Evolutionary conservation across 345 rosid species (phyloP), one percentile per base, ranked within the genome.

Genomic region (Toxicodendron radicans): DNA sequence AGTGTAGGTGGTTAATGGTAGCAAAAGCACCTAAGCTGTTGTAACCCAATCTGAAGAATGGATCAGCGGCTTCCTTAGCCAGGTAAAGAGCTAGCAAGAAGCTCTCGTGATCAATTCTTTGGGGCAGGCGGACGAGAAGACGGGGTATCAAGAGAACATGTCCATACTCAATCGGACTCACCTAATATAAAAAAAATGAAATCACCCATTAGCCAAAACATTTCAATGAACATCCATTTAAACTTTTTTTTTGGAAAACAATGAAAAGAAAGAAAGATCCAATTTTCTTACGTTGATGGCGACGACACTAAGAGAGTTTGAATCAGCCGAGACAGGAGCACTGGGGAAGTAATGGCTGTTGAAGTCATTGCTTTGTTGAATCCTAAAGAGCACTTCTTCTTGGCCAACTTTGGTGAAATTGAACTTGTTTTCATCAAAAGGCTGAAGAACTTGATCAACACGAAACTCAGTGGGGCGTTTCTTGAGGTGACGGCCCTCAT

Each of bases 11-110:
- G 67, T 86, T 88, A 41, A 86, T 83, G 51, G 90, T 84, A 21
- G 90, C 85, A 45, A 85, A 86, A 69, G 92, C 92, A 66, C 87
- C 90, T 68, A 86, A 71, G 81, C 90, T 88, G 78, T 86, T 88
- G 83, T 88, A 88, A 66, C 90, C 90, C 65, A 88, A 49, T 17
- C 90, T 81, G 61, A 86, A 88, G 70, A 67, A 82, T 23, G 85
- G 86, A 76, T 83, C 74, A 51, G 78, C 86, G 51, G 84, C 85
- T 68, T 88, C 89, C 18, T 35, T 73, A 20, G 90, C 90, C 81
- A 83, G 75, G 78, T 73, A 24, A 73, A 88, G 71, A 8, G 90
- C 90, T 51, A 86, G 87, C 75, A 80, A 75, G 74, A 86, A 82
- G 81, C 87, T 86, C 23, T 73, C 81, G 35, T 70, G 78, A 76